Evolutionary conservation across 2,329 filamentous ascomycete species (phyloP), one percentile per base, ranked within the genome.

Genomic region (Xylariales sp.): DNA sequence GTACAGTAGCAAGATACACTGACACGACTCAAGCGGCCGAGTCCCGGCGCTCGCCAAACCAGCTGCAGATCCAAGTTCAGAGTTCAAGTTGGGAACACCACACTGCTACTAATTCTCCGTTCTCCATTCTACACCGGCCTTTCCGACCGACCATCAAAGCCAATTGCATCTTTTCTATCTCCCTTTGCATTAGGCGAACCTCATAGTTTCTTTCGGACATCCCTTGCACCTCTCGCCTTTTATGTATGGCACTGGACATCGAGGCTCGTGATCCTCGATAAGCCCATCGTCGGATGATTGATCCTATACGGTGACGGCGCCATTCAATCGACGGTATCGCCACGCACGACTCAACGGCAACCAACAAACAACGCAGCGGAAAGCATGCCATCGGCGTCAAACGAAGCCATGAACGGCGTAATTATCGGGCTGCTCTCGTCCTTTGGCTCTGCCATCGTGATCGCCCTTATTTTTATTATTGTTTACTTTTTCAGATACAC

Each of bases 401-500:
- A 37, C 10, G 34, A 33, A 32, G 46, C 36, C 40, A 57, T 81
- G 51, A 81, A 78, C 50, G 91, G 91, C 62, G 87, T 97, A 56
- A 76, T 97, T 64, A 97, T 98, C 62, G 93, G 91, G 52, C 82
- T 98, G 59, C 75, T 96, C 47, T 95, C 90, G 28, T 94, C 91
- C 11, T 91, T 97, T 65, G 91, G 89, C 47, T 95, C 90, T 28
- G 91, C 91, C 32, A 79, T 87, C 22, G 72, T 96, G 44, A 88
- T 95, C 48, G 84, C 87, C 44, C 63, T 94, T 48, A 73, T 94
- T 44, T 82, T 91, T 54, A 73, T 85, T 40, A 69, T 93, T 58
- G 81, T 97, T 60, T 96, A 95, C 66, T 93, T 96, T 69, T 93
- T 97, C 65, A 81, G 86, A 66, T 94, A 94, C 63, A 96, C 91